These are phyloP conservation scores for Cladosporium sphaerospermum DNA, from an alignment of 2,329 filamentous ascomycete genomes.

Conservation along the genomic window DNA sequence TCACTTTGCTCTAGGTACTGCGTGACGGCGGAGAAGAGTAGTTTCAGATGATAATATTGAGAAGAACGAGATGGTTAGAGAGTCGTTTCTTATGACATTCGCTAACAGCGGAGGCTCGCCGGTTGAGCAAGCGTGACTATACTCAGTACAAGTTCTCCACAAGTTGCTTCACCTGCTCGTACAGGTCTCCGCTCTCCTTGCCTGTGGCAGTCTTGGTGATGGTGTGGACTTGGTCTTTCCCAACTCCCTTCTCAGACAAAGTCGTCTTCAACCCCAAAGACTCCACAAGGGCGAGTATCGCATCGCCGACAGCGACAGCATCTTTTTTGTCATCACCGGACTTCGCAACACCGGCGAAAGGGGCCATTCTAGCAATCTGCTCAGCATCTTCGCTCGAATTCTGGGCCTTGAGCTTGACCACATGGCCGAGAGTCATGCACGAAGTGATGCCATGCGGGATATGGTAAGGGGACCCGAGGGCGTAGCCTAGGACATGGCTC, in stretches of 20 bases:
- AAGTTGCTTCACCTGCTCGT: conserved; percentile 38
- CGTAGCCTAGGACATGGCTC: conserved; percentile 39
- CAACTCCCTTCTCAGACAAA: conserved; percentile 41
- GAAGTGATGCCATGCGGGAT: conserved; percentile 54
- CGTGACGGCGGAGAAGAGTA: too few species aligned
- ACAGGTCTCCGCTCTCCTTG: conserved; percentile 37
- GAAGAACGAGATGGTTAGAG: too few species aligned
- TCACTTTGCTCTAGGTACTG: too few species aligned
- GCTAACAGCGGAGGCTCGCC: too few species aligned
- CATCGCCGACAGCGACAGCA: conserved; percentile 40
- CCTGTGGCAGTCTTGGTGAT: conserved; percentile 42
- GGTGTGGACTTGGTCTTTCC: conserved; percentile 35
- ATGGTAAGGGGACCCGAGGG: conserved; percentile 48
- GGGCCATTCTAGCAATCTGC: conserved; percentile 41
- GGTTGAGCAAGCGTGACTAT: too few species aligned
- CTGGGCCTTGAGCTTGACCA: conserved; percentile 47
- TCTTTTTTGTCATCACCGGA: conserved; percentile 39
- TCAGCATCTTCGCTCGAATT: conserved; percentile 38
- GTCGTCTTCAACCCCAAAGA: conserved; percentile 40
- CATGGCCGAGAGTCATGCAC: conserved; percentile 49
- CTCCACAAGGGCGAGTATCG: conserved; percentile 39
- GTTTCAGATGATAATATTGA: too few species aligned
- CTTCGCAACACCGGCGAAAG: conserved; percentile 36
- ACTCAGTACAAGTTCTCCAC: conserved; percentile 38
- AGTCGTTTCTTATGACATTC: too few species aligned